Percentiles rank a stretch among this genome's conserved stretches.
These are phyloP conservation scores for Fusarium sp. DNA, from an alignment of 2,329 filamentous ascomycete species.

Conservation along the genomic window DNA sequence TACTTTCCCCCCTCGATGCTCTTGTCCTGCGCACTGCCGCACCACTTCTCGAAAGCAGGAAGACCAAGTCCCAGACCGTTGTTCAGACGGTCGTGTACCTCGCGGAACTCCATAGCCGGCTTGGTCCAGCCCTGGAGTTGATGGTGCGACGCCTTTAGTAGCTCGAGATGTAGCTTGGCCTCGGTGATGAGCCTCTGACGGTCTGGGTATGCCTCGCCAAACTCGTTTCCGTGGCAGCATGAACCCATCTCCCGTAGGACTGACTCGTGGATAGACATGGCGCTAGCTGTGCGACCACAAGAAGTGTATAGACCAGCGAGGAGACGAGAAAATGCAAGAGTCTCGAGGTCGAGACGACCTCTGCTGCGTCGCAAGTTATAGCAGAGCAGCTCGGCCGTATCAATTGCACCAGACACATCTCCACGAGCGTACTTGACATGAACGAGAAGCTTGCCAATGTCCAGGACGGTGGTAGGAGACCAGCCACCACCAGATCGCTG, in stretches of 20 bases:
- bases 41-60: conserved; percentile 38
- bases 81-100: conserved; percentile 31
- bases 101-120: conserved; percentile 25
- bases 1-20: conserved; percentile 33
- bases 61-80: conserved; percentile 22
- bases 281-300: conserved; percentile 8
- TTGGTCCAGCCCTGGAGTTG: conserved; percentile 35
- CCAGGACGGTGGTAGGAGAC: conserved; percentile 35
- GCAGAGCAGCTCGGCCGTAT: conserved; percentile 38
- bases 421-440: conserved; percentile 32
- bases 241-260: conserved; percentile 38
- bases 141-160: conserved; percentile 29
- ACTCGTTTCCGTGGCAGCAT: conserved; percentile 15
- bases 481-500: conserved; percentile 34
- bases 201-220: conserved; percentile 13
- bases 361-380: conserved; percentile 42
- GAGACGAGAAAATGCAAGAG: conserved; percentile 38
- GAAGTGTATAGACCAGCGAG: conserved; percentile 37
- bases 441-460: conserved; percentile 39
- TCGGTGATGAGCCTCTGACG: conserved; percentile 22
- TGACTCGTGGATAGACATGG: conserved; percentile 38
- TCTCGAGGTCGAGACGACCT: conserved; percentile 40
- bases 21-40: conserved; percentile 21
- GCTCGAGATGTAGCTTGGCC: conserved; percentile 32
- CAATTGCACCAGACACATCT: conserved; percentile 29